Evolutionary conservation across 345 rosid genomes (phyloP).

Genomic region (Aethionema arabicum): DNA sequence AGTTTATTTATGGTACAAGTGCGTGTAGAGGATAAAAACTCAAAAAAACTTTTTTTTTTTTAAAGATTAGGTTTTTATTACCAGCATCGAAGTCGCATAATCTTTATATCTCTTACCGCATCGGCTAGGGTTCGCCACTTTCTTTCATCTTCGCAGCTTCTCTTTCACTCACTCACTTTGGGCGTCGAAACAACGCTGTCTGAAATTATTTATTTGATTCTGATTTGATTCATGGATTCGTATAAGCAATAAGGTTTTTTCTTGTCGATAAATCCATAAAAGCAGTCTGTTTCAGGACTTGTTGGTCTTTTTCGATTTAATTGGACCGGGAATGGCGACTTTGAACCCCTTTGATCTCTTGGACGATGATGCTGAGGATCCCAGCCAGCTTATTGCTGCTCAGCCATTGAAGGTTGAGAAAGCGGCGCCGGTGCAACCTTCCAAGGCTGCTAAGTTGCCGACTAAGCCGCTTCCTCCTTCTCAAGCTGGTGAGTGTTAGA

Average conservation of each 20-base stretch:
- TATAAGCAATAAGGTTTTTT: conserved; percentile 13
- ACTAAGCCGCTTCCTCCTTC: conserved; percentile 74
- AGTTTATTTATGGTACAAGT: neutral
- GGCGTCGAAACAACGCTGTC: conserved; percentile 37
- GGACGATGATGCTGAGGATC: conserved; percentile 73
- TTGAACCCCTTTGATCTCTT: conserved; percentile 79
- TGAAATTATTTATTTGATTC: conserved; percentile 28
- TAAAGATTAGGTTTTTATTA: conserved; percentile 17
- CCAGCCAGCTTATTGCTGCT: conserved; percentile 54
- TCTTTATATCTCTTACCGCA: neutral
- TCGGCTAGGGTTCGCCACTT: conserved; percentile 29
- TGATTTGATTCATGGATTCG: conserved; percentile 30
- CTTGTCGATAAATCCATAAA: neutral
- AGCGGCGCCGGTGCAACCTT: conserved; percentile 40
- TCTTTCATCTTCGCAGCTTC: conserved; percentile 22
- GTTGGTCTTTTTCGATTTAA: conserved; percentile 18
- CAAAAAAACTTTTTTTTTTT: neutral
- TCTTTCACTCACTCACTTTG: conserved; percentile 5
- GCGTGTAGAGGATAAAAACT: neutral
- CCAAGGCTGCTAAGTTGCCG: conserved; percentile 64
- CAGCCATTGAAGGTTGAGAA: conserved; percentile 44
- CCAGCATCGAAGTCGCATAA: neutral
- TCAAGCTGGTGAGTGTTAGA: conserved; percentile 62
- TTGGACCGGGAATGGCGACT: conserved; percentile 57
- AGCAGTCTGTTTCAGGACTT: neutral